phyloP scores from a whole-genome alignment of 202 grass and related monocot species.

The Dendrocalamus latiflorus region DNA sequence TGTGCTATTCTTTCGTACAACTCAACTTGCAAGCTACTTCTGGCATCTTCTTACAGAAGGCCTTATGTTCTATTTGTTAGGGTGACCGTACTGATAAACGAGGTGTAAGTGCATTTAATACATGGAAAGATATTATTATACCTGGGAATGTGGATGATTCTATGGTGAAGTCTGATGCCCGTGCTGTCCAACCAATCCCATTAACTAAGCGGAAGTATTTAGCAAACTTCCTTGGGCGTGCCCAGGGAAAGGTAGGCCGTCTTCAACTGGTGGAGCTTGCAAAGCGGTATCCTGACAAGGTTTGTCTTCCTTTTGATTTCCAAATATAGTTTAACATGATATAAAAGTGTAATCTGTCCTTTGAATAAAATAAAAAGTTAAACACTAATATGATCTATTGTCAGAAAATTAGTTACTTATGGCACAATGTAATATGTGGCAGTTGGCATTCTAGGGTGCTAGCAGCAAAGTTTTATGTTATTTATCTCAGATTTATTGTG shows the following conservation, averaged over 20 bases:
- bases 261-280: conserved; percentile 80
- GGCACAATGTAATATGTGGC: not conserved
- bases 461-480: not conserved
- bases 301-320: conserved; percentile 33
- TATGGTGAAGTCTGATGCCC: conserved; percentile 60
- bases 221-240: conserved; percentile 71
- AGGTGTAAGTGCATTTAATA: conserved; percentile 84
- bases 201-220: conserved; percentile 75
- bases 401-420: not conserved
- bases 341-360: not conserved
- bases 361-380: not conserved
- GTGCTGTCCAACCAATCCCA: conserved; percentile 57
- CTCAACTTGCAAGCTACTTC: not conserved
- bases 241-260: conserved; percentile 26
- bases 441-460: not conserved
- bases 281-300: conserved; percentile 93
- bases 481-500: not conserved
- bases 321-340: not conserved
- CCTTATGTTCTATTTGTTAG: conserved; percentile 40
- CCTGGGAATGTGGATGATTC: conserved; percentile 91
- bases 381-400: not conserved
- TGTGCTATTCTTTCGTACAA: not conserved
- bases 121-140: conserved; percentile 92
- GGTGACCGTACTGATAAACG: conserved; percentile 92
- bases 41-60: not conserved